These are phyloP conservation scores for Fusarium luffae DNA, from an alignment of 2,329 filamentous ascomycete genomes.

Conservation along the genomic window DNA sequence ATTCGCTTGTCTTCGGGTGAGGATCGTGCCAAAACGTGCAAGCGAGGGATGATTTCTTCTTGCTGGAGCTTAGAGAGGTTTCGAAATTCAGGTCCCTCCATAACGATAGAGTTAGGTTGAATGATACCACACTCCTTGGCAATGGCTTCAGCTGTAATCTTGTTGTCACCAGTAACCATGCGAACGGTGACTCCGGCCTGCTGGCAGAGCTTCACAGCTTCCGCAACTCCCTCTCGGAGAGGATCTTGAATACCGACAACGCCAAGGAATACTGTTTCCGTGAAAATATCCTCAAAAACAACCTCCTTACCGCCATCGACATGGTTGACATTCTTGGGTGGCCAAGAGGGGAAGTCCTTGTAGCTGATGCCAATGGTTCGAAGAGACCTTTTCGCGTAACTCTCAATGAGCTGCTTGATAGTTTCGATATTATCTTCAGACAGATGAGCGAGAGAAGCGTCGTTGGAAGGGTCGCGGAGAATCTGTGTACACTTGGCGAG, in stretches of 20 bases:
- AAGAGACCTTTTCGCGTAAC: conserved; percentile 82
- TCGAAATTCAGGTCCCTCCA: conserved; percentile 83
- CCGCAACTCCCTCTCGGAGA: conserved; percentile 77
- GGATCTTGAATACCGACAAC: conserved; percentile 87
- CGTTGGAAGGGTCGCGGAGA: conserved; percentile 60
- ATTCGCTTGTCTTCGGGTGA: conserved; percentile 82
- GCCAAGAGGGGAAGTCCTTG: conserved; percentile 87
- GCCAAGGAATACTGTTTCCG: conserved; percentile 73
- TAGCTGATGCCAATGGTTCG: conserved; percentile 87
- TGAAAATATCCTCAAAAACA: conserved; percentile 74
- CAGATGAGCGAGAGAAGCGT: conserved; percentile 57
- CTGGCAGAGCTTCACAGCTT: conserved; percentile 79
- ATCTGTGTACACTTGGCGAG: conserved; percentile 65
- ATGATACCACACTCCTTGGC: conserved; percentile 83
- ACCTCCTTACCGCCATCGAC: conserved; percentile 68
- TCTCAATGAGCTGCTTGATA: conserved; percentile 75
- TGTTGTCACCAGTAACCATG: conserved; percentile 89
- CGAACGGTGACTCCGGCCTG: conserved; percentile 81
- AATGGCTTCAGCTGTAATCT: conserved; percentile 81
- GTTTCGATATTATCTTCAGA: conserved; percentile 64
- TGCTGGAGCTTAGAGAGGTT: conserved; percentile 75
- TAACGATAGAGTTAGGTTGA: conserved; percentile 73
- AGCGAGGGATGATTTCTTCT: conserved; percentile 72
- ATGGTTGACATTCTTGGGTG: conserved; percentile 71
- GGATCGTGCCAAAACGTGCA: conserved; percentile 78